phyloP scores from a whole-genome alignment of 768 basidiomycete species.

The Ramaria sp. region DNA sequence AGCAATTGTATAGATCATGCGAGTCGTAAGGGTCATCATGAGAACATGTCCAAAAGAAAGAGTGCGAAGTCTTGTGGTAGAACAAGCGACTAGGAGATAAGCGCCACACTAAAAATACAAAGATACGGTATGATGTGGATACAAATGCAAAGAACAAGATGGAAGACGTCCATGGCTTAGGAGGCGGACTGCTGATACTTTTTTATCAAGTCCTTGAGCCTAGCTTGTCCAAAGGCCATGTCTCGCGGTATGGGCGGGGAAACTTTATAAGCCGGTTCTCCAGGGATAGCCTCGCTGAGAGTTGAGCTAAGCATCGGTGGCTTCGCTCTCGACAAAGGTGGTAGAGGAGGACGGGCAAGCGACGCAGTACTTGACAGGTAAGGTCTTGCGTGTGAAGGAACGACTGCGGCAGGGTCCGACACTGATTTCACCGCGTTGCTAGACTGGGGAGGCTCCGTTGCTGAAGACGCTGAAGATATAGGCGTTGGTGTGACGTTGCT shows the following conservation, averaged over 20 bases:
- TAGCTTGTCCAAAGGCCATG: slow-evolving; percentile 66
- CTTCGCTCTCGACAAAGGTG: slow-evolving; percentile 9
- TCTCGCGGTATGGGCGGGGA: slow-evolving; percentile 24
- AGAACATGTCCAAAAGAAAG: background rate
- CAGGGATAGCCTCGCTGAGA: background rate
- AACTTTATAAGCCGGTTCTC: background rate
- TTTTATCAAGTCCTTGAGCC: slow-evolving; percentile 68
- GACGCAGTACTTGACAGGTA: slow-evolving; percentile 70
- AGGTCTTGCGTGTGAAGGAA: slow-evolving; percentile 63
- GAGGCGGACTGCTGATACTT: slow-evolving; percentile 44
- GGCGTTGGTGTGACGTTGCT: slow-evolving; percentile 25
- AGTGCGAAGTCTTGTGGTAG: background rate
- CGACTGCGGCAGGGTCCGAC: slow-evolving; percentile 57
- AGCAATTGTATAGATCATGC: background rate
- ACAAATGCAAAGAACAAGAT: background rate
- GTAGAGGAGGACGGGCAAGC: slow-evolving; percentile 38
- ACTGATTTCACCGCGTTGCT: slow-evolving; percentile 43
- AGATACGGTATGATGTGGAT: background rate
- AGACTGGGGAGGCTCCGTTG: background rate
- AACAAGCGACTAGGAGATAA: background rate
- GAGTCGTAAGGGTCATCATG: background rate
- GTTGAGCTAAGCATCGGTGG: background rate
- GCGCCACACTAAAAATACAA: background rate
- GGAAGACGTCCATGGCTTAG: background rate
- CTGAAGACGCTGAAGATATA: slow-evolving; percentile 1